Base-by-base conservation (phyloP, 805 yeast species). In the Clavispora asparagi region DNA sequence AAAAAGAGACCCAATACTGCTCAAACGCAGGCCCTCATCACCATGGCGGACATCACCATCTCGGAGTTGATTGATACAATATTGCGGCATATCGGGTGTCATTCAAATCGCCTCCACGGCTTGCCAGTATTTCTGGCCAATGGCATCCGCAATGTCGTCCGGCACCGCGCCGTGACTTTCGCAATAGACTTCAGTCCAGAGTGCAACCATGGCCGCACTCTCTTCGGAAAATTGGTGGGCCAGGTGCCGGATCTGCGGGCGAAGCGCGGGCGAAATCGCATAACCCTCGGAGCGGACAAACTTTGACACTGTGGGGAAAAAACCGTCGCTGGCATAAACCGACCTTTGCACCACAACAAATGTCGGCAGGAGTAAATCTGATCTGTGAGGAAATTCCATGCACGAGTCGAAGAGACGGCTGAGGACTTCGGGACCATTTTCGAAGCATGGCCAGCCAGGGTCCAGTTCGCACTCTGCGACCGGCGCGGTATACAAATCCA, bases 81-180 rank as follows among this genome's bases (percentile, higher is more conserved):
- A 19, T 19, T 19, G 23, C 23, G 3, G 5, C 23, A 19, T 4
- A 19, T 19, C 23, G 23, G 5, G 23, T 5, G 23, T 19, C 23
- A 19, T 19, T 29, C 31, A 31, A 4, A 19, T 12, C 7, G 35
- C n/a, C n/a, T 31, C 10, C 1, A 5, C 16, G 2, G 9, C 7
- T 6, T 13, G 26, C 26, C 8, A 19, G 38, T 11, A 26, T 11
- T 26, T 39, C 25, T 4, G 19, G 32, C 41, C 25, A 4, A 33
- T 17, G 25, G 25, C 37, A 17, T 33, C 25, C 6, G 37, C 37
- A n/a, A 33, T 17, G 23, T 33, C 37, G 25, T 33, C 23, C 16
- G 53, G 53, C 10, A 50, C 27, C 12, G 30, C 39, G 28, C 40
- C 44, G 27, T 46, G 43, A 14, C 13, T 16, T 12, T 47, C 49